Base-by-base conservation (phyloP, 1,284 basidiomycete species). In the Cryptococcus floricola region DNA sequence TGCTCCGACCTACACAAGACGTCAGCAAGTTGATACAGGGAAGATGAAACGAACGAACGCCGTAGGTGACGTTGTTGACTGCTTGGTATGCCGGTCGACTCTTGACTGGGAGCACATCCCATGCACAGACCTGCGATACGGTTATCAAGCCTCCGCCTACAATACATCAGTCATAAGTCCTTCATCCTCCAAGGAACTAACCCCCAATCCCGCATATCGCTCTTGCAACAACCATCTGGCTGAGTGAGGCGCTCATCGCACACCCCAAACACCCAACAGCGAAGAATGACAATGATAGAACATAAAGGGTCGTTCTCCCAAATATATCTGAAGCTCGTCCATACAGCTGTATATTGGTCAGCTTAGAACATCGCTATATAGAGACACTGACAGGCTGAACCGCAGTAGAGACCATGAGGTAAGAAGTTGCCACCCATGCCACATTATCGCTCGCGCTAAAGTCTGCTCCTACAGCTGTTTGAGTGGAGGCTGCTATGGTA, bases 401-500 rank as follows among this genome's bases (percentile, higher is more conserved):
- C 27, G 63, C 63, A 10, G 60, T 62, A 6, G 58, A 61, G 13
- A 65, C 61, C 7, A 63, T 57, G 31, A 65, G 47, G 48, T 65
- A 65, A 7, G 58, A 60, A 5, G 57, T 65, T 18, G 63, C 63
- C 5, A 65, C 53, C 63, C 63, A 65, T 27, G 63, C 63, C 27
- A 63, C 59, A 52, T 63, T 63, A 44, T 61, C 53, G 18, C 58
- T 50, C 10, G 61, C 57, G 19, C 48, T 52, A 39, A 63, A 65
- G 12, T 50, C 44, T 28, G 61, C 44, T 8, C 63, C 63, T 4
- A 63, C 54, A 2, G 63, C 52, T 3, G 59, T 57, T 42, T 65
- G 63, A 3, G 61, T 65, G 4, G 63, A 65, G 14, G 63, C 63
- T 12, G 63, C 63, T 6, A 65, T 60, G n/a, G 63, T 65, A 42